Conservation (phyloP, 305 asterid species). For the Fraxinus velutina region DNA sequence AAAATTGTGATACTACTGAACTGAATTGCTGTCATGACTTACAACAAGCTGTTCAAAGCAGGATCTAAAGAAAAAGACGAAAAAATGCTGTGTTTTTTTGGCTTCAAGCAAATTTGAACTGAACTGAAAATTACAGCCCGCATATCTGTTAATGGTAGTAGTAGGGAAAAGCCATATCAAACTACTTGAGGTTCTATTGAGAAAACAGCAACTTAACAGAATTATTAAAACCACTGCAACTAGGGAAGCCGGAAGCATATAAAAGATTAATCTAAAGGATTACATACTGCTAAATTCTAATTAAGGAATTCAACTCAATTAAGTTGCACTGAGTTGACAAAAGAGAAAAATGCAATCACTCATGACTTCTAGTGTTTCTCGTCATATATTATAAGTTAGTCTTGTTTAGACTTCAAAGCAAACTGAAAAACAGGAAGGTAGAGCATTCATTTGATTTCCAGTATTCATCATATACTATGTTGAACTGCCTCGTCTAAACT, state of each 20-base stretch:
- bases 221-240: not conserved
- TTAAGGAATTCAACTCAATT: not conserved
- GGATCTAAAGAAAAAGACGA: not conserved
- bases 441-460: not conserved
- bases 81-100: not conserved
- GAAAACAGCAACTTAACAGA: not conserved
- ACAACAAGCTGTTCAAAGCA: not conserved
- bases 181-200: not conserved
- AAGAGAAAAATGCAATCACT: not conserved
- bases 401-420: not conserved
- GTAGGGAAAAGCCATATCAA: not conserved
- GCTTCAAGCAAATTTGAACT: not conserved
- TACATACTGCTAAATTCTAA: not conserved
- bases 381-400: not conserved
- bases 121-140: not conserved
- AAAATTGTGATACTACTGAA: not conserved
- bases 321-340: not conserved
- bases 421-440: not conserved
- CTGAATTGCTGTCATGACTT: not conserved
- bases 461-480: not conserved
- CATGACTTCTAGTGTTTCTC: not conserved
- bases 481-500: not conserved
- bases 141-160: not conserved
- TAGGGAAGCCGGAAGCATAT: slow-evolving; percentile 18
- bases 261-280: not conserved